Evolutionary conservation across 2,329 filamentous ascomycete species (phyloP).

Genomic region (Botrytis cinerea): DNA sequence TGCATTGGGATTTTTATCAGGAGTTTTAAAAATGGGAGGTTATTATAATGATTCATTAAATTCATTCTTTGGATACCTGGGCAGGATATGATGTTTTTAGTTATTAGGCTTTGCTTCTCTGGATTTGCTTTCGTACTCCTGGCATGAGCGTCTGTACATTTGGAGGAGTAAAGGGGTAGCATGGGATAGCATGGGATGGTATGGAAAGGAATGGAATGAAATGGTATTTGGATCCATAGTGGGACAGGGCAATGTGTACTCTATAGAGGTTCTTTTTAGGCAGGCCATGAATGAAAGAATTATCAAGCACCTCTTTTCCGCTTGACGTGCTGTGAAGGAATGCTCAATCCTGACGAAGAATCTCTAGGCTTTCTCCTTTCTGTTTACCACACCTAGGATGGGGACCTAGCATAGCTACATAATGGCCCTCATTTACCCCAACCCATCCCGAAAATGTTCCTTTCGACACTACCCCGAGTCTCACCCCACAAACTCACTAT

Average conservation of each 20-base stretch:
- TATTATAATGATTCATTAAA: constrained; percentile 11
- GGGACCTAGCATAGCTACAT: not conserved
- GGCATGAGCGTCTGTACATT: constrained; percentile 15
- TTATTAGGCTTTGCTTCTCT: constrained; percentile 14
- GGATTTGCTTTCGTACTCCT: constrained; percentile 15
- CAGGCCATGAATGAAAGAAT: constrained; percentile 14
- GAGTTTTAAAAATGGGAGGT: constrained; percentile 18
- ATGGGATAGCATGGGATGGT: not conserved
- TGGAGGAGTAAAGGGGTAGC: not conserved
- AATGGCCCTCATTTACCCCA: not conserved
- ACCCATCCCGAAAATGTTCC: not conserved
- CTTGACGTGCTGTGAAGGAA: not conserved
- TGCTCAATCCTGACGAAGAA: not conserved
- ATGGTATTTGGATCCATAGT: not conserved
- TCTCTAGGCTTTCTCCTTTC: not conserved
- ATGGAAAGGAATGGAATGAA: not conserved
- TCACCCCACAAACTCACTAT: constrained; percentile 6
- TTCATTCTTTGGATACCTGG: constrained; percentile 7
- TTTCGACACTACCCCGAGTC: constrained; percentile 3
- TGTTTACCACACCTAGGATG: not conserved
- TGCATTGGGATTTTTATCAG: constrained; percentile 15
- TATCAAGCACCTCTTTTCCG: not conserved
- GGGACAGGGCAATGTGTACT: not conserved
- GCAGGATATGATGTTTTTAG: constrained; percentile 11
- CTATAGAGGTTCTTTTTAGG: constrained; percentile 3